These are phyloP conservation scores for Macrocybe gigantea DNA, from an alignment of 768 basidiomycete genomes.

Conservation along the genomic window DNA sequence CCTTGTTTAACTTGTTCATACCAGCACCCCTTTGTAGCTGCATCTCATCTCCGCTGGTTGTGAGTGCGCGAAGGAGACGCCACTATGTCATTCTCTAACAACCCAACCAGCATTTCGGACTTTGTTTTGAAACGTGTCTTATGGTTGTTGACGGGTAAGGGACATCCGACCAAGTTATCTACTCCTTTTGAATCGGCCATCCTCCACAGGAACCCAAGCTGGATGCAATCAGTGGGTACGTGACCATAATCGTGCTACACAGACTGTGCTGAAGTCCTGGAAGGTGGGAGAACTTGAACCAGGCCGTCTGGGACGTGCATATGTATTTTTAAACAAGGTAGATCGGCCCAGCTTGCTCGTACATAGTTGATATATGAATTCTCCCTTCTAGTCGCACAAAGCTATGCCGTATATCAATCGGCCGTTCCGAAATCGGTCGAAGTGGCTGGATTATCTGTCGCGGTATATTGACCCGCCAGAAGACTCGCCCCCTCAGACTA, in stretches of 20 bases:
- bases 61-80: conserved; percentile 15
- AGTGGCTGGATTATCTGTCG: conserved; percentile 38
- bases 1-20: not conserved
- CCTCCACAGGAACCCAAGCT: conserved; percentile 40
- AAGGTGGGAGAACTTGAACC: conserved; percentile 49
- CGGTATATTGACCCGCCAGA: conserved; percentile 55
- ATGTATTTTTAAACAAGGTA: conserved; percentile 60
- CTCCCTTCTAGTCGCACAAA: conserved; percentile 35
- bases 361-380: not conserved
- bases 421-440: conserved; percentile 41
- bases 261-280: not conserved
- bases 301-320: conserved; percentile 51
- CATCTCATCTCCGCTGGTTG: conserved; percentile 54
- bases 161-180: conserved; percentile 4
- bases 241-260: not conserved
- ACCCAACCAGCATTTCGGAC: conserved; percentile 34
- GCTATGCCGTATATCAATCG: conserved; percentile 59
- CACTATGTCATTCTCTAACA: not conserved
- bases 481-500: conserved; percentile 37
- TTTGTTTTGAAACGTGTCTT: conserved; percentile 54
- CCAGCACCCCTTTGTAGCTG: conserved; percentile 58
- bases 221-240: conserved; percentile 58
- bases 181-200: conserved; percentile 23
- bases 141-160: conserved; percentile 52
- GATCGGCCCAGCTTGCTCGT: not conserved